Conservation (phyloP, 176 grass and related monocot genomes). For the Poa pratensis region DNA sequence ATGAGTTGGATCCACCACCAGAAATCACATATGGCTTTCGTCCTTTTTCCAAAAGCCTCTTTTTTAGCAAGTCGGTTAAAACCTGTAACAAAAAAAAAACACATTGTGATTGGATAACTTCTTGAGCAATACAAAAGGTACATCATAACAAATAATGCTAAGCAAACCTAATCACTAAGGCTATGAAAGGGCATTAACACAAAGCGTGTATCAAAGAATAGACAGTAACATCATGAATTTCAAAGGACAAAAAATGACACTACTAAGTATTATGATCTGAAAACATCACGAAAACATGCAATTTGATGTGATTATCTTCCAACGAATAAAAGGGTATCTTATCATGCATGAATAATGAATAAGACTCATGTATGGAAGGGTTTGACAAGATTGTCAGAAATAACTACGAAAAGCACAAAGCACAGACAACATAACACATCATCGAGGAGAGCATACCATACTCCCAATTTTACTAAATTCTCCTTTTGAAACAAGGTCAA, state of each 20-base stretch:
- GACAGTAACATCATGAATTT: not conserved
- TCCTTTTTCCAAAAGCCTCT: constrained; percentile 73
- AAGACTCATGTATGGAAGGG: not conserved
- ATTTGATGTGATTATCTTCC: not conserved
- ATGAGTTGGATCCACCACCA: constrained; percentile 91
- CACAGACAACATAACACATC: not conserved
- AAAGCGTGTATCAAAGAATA: too few relatives aligned
- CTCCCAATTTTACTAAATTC: constrained; percentile 84
- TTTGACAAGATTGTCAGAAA: not conserved
- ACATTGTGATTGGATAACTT: not conserved
- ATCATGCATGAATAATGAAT: not conserved
- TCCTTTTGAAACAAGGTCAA: constrained; percentile 45
- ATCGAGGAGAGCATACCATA: constrained; percentile 50
- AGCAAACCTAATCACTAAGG: not conserved
- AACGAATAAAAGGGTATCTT: not conserved
- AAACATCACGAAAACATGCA: not conserved
- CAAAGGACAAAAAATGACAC: not conserved
- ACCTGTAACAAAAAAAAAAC: constrained; percentile 46
- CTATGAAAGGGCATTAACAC: not conserved
- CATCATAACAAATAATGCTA: not conserved
- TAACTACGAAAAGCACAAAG: not conserved
- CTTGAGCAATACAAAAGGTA: not conserved
- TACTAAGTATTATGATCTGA: not conserved
- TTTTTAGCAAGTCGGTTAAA: constrained; percentile 79
- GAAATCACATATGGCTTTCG: constrained; percentile 86